Percentiles rank a stretch among this genome's conserved stretches.
Evolutionary conservation across 2,329 filamentous ascomycete genomes (phyloP).

Genomic region (Chaetomium olivaceum): DNA sequence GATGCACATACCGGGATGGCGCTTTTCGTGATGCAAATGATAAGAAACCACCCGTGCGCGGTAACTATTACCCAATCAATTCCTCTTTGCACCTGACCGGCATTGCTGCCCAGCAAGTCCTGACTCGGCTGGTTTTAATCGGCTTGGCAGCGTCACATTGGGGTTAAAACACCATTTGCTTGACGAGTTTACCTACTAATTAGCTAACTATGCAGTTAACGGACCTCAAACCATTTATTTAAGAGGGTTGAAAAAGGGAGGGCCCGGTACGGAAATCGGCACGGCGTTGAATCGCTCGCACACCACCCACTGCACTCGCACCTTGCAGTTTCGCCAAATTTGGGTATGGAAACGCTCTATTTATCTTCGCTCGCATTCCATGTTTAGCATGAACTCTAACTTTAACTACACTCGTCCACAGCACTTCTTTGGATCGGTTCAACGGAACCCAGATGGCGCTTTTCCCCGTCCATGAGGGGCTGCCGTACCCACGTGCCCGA

Average conservation of each 20-base stretch:
- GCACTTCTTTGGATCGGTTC: not conserved
- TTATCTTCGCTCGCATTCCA: not conserved
- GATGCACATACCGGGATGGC: slow-evolving; percentile 1
- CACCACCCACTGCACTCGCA: not conserved
- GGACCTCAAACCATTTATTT: not conserved
- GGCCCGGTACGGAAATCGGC: not conserved
- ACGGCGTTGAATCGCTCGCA: not conserved
- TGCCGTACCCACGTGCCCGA: slow-evolving; percentile 4
- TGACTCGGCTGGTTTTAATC: not conserved
- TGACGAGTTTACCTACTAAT: not conserved
- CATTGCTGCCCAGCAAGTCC: not conserved
- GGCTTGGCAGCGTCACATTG: not conserved
- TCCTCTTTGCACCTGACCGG: not conserved
- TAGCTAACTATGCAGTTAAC: not conserved
- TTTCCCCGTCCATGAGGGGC: not conserved
- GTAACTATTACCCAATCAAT: not conserved
- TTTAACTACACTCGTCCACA: not conserved
- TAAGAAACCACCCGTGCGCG: not conserved
- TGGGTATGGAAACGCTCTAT: not conserved
- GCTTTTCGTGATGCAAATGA: not conserved
- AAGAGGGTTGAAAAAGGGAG: not conserved
- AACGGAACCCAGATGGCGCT: not conserved
- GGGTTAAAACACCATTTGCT: not conserved
- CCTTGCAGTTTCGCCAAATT: not conserved
- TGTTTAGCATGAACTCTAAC: not conserved